phyloP scores from a whole-genome alignment of 371 early-diverging fungal genomes.

The Entomophthora muscae region DNA sequence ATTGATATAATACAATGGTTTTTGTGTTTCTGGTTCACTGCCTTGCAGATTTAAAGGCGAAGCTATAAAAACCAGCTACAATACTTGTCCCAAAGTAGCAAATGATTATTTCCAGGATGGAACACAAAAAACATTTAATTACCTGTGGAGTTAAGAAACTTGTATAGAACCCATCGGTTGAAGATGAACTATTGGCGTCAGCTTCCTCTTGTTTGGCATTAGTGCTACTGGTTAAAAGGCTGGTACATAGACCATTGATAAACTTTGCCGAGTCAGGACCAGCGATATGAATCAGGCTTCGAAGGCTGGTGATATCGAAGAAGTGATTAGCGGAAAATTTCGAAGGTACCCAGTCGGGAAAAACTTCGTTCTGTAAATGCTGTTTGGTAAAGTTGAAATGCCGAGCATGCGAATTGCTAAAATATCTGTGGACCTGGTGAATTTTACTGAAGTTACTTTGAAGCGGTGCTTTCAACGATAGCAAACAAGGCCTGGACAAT shows the following conservation, averaged over 20 bases:
- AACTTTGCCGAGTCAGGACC: neutral
- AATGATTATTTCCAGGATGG: neutral
- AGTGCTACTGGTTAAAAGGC: neutral
- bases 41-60: neutral
- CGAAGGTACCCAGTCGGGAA: too few relatives aligned
- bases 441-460: too few relatives aligned
- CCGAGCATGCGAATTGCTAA: too few relatives aligned
- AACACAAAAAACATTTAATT: conserved; percentile 8
- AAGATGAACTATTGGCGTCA: neutral
- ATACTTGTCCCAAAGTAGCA: neutral
- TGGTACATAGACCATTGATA: neutral
- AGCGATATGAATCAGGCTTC: neutral
- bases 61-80: neutral
- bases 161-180: conserved; percentile 36
- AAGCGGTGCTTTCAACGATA: too few relatives aligned
- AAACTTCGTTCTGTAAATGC: too few relatives aligned
- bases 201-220: neutral
- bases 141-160: conserved; percentile 67
- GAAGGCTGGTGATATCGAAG: neutral
- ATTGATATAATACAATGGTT: too few relatives aligned
- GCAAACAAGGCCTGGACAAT: too few relatives aligned
- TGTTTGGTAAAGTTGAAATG: too few relatives aligned
- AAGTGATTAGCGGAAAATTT: too few relatives aligned
- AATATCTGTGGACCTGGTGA: too few relatives aligned
- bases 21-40: too few relatives aligned